phyloP scores from a whole-genome alignment of 164 flowering plant genomes.

The Sedum album region DNA sequence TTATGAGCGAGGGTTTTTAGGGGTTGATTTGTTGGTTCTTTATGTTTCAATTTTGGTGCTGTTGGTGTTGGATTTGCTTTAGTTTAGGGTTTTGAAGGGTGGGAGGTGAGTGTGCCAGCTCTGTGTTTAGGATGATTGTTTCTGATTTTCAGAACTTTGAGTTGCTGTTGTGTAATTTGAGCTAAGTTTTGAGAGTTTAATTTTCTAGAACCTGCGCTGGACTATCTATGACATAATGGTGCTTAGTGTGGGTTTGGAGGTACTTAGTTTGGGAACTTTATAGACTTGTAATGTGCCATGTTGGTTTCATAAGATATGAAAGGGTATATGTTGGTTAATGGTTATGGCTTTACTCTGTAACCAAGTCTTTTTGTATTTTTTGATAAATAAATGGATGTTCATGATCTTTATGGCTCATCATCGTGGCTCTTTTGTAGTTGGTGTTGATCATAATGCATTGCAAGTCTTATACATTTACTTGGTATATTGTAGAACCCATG shows the following conservation, averaged over 20 bases:
- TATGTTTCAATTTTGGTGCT: not conserved
- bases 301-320: no score
- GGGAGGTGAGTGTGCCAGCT: not conserved
- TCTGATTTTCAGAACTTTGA: not conserved
- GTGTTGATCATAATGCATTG: not conserved
- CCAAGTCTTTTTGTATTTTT: not conserved
- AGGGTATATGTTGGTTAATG: no score
- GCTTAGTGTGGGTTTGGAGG: not conserved
- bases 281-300: no score
- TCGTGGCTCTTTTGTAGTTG: not conserved
- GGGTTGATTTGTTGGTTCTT: not conserved
- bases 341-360: not conserved
- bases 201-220: not conserved
- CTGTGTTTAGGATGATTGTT: not conserved
- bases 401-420: not conserved
- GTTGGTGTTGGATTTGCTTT: not conserved
- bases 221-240: not conserved
- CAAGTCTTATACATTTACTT: not conserved
- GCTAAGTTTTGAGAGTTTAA: not conserved
- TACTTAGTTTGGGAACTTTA: not conserved
- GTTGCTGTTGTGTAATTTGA: not conserved
- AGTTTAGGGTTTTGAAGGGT: not conserved
- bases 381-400: not conserved
- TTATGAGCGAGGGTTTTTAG: slow-evolving; percentile 1
- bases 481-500: slow-evolving; percentile 39